These are phyloP conservation scores for Galerina sulciceps DNA, from an alignment of 768 basidiomycete species.

Conservation along the genomic window DNA sequence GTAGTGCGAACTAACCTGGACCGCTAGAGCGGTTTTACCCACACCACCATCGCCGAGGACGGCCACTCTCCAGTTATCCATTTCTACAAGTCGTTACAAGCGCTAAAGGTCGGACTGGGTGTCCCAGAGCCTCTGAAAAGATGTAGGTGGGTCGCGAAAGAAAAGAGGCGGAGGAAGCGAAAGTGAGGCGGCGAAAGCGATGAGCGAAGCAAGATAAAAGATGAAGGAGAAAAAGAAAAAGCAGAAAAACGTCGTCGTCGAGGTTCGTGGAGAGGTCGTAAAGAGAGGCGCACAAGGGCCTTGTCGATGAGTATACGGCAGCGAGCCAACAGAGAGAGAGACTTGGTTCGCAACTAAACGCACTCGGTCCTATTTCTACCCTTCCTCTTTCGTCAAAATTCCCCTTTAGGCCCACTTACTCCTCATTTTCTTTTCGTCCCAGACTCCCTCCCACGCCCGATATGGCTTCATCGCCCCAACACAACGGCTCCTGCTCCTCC, in stretches of 20 bases:
- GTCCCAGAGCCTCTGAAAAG: not conserved
- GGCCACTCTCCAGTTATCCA: constrained; percentile 96
- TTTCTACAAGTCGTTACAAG: constrained; percentile 30
- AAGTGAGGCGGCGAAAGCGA: constrained; percentile 12
- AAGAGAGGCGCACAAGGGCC: constrained; percentile 44
- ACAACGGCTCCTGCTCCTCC: constrained; percentile 7
- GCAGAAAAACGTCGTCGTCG: constrained; percentile 62
- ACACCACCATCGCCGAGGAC: constrained; percentile 97
- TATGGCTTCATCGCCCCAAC: constrained; percentile 10
- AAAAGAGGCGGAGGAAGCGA: constrained; percentile 1
- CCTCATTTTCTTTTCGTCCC: constrained; percentile 9
- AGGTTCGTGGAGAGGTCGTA: constrained; percentile 69
- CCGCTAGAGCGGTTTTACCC: constrained; percentile 94
- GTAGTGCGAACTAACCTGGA: constrained; percentile 67
- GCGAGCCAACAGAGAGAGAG: constrained; percentile 35
- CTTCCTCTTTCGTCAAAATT: constrained; percentile 19
- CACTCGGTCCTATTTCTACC: constrained; percentile 41
- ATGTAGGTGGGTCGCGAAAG: not conserved
- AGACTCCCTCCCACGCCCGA: constrained; percentile 17
- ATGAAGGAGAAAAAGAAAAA: constrained; percentile 42
- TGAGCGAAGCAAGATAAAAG: constrained; percentile 22
- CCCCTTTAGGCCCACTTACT: constrained; percentile 12
- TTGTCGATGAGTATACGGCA: constrained; percentile 34
- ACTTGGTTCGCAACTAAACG: constrained; percentile 35
- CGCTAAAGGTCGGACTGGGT: constrained; percentile 2